Base-by-base conservation (phyloP, 768 basidiomycete genomes). In the Coprinellus micaceus region DNA sequence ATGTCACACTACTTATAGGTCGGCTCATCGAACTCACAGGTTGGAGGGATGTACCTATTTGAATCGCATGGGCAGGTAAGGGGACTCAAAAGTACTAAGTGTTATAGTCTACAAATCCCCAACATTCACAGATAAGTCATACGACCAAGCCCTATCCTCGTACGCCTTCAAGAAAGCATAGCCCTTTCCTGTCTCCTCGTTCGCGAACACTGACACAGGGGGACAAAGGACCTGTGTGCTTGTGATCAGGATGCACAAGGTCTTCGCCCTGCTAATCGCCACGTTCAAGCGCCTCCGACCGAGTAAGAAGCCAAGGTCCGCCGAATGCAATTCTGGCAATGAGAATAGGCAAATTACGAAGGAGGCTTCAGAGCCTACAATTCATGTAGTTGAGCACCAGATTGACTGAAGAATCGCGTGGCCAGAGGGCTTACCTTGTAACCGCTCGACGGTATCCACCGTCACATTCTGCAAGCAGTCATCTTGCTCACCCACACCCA, bases 341-440 rank as follows among this genome's bases (percentile, higher is more conserved):
- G 80, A 78, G 63, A 82, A 79, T 15, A 81, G 64, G 53, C 79
- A 82, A 30, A 82, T 78, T 7, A 82, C 81, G 50, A 81, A 80
- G 1, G 75, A 69, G 1, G 81, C 81, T 59, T 82, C 81, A 2
- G 80, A 79, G 51, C 80, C 80, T 80, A 21, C 19, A 25, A 29
- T 45, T 13, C 26, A 13, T 41, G 45, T 50, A 21, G 48, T 29
- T 22, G 13, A 53, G 22, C 52, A 30, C 29, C 24, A 21, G 21
- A 19, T 2, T 33, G 7, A 2, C 17, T 3, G 29, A 2, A 26
- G 29, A 21, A 43, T 12, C 5, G 17, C 11, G 44, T 1, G 25
- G 26, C 46, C 22, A 44, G 10, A 13, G 33, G 13, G 22, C 12
- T 24, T 17, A 77, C 79, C 78, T 72, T 82, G 79, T 24, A 82